These are phyloP conservation scores for Tetrahymena elliotti DNA, from an alignment of 73 alveolate genomes.

Conservation along the genomic window DNA sequence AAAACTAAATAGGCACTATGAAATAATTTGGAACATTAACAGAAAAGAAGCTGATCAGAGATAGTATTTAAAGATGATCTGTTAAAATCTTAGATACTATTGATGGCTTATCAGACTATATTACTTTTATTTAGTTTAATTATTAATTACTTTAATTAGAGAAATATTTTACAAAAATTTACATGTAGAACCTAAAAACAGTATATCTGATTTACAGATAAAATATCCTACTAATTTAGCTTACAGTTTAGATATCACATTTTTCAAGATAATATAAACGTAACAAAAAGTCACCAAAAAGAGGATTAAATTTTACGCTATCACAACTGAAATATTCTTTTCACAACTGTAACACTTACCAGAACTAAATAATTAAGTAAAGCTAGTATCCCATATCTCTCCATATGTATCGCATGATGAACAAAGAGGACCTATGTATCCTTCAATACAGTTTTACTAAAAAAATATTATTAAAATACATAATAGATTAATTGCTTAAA, in stretches of 20 bases:
- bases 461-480: no score
- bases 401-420: neutral
- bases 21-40: neutral
- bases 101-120: neutral
- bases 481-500: no score
- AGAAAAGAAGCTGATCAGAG: neutral
- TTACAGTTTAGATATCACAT: neutral
- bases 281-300: no score
- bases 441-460: neutral
- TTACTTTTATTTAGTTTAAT: neutral
- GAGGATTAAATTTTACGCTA: no score
- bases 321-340: neutral
- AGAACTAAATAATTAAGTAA: neutral
- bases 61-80: neutral
- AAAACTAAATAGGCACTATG: neutral
- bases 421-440: neutral
- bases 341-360: neutral
- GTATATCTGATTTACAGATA: neutral
- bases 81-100: neutral
- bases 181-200: neutral
- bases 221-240: neutral
- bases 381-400: neutral
- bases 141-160: no score
- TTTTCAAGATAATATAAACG: no score
- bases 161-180: no score